Percentiles rank a stretch among this genome's conserved stretches.
These are phyloP conservation scores for Epichloe bromicola DNA, from an alignment of 2,329 filamentous ascomycete genomes.

Conservation along the genomic window DNA sequence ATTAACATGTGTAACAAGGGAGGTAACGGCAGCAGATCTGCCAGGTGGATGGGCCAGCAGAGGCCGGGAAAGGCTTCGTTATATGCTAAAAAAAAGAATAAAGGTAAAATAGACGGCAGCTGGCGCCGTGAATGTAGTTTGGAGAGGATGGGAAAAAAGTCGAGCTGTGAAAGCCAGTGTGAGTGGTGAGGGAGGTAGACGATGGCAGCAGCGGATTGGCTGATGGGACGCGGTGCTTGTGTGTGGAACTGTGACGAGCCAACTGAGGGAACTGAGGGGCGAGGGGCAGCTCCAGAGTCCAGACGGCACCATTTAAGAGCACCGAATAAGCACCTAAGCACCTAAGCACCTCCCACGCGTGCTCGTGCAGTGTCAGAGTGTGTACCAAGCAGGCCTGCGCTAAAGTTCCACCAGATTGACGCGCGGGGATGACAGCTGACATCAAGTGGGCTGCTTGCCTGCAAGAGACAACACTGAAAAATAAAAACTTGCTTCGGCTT, in stretches of 20 bases:
- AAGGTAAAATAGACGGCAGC: not conserved
- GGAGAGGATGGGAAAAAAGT: not conserved
- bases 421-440: too few relatives aligned
- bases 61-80: not conserved
- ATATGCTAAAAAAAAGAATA: not conserved
- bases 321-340: too few relatives aligned
- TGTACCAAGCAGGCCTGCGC: too few relatives aligned
- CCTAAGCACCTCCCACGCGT: too few relatives aligned
- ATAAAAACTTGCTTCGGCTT: too few relatives aligned
- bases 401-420: too few relatives aligned
- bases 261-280: conserved; percentile 3
- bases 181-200: conserved; percentile 4
- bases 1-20: conserved; percentile 43
- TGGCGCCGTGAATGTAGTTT: not conserved
- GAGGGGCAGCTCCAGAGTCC: conserved; percentile 1
- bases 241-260: conserved; percentile 21
- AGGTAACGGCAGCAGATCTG: conserved; percentile 8
- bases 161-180: not conserved
- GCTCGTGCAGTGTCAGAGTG: too few relatives aligned
- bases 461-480: too few relatives aligned
- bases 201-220: conserved; percentile 20
- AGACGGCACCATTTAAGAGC: too few relatives aligned
- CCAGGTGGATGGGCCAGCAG: not conserved
- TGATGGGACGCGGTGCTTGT: conserved; percentile 21
- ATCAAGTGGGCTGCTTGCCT: too few relatives aligned